A percentile compares a stretch with the other conserved stretches of the same genome.
Evolutionary conservation across 305 asterid species (phyloP).

Genomic region (Solanum hybrid): DNA sequence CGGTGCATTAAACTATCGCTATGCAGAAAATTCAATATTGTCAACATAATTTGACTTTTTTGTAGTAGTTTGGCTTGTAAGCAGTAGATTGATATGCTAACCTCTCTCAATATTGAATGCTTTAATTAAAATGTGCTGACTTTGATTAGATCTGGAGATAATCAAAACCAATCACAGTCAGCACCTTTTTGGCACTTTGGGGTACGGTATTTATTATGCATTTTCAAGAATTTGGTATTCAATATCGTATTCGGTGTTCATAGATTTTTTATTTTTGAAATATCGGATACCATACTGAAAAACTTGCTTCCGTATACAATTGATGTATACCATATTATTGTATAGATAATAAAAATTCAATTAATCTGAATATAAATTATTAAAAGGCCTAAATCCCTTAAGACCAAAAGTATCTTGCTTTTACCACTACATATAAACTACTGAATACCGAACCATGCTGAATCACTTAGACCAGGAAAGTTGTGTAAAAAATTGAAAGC

Average conservation of each 20-base stretch:
- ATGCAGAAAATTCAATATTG: background rate
- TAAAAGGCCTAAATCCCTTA: background rate
- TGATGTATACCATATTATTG: background rate
- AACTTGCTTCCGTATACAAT: background rate
- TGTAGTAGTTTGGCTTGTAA: background rate
- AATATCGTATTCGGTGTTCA: background rate
- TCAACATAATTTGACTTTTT: background rate
- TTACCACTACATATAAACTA: background rate
- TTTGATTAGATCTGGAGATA: background rate
- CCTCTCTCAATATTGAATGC: background rate
- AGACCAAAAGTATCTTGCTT: background rate
- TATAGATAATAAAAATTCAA: background rate
- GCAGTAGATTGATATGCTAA: background rate
- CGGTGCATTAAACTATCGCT: background rate
- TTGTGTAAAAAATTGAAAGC: background rate
- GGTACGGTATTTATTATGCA: background rate
- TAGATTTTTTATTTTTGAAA: background rate
- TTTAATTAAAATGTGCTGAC: background rate
- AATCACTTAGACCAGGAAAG: background rate
- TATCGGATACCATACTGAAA: background rate
- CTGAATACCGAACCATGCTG: background rate
- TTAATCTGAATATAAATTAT: background rate
- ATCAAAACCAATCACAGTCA: background rate
- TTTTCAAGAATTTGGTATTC: background rate
- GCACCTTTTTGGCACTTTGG: background rate